Base-by-base conservation (phyloP, 148 eudicot species). In the Chenopodium quinoa region DNA sequence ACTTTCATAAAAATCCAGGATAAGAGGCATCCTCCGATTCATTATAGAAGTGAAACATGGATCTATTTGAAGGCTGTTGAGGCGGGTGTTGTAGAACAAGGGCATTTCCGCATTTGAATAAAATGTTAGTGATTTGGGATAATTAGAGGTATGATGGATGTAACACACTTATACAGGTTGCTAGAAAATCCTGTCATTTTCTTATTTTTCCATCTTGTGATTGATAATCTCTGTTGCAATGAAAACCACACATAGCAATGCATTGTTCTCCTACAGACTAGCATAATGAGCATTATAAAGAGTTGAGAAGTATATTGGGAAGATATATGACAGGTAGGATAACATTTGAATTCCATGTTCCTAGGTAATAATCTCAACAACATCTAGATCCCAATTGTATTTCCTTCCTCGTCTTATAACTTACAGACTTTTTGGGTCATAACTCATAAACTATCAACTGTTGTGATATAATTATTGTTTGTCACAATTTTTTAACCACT, bases 21-120 rank as follows among this genome's bases (percentile, higher is more conserved):
- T 66, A 37, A 66, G 64, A 82, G 70, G 23, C 40, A 69, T 4
- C 47, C 46, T 63, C 62, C 10, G 2, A 67, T 31, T 67, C 9
- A 75, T 75, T 23, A 66, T 4, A 46, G 11, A 37, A 44, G 52
- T 81, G 48, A 14, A 65, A 50, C 31, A 66, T 32, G 66, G 27
- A 81, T 50, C 64, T 22, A 74, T 47, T 63, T 46, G 56, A 81
- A 6, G 50, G 50, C 37, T 72, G 23, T 52, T 69, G 22, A 25
- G 75, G 66, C 7, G 11, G 22, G 16, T 16, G 23, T 29, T 54
- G 13, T 22, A 27, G 73, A 73, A 54, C 25, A 47, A 44, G 37
- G 23, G 25, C 60, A 25, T 19, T 67, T 56, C 58, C 68, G 70
- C 67, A 17, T 47, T 47, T 68, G 40, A 25, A 47, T 71, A 78